Percentiles rank a stretch among this genome's conserved stretches.
These are phyloP conservation scores for Wickerhamiella galacta DNA, from an alignment of 805 yeast species.

Conservation along the genomic window DNA sequence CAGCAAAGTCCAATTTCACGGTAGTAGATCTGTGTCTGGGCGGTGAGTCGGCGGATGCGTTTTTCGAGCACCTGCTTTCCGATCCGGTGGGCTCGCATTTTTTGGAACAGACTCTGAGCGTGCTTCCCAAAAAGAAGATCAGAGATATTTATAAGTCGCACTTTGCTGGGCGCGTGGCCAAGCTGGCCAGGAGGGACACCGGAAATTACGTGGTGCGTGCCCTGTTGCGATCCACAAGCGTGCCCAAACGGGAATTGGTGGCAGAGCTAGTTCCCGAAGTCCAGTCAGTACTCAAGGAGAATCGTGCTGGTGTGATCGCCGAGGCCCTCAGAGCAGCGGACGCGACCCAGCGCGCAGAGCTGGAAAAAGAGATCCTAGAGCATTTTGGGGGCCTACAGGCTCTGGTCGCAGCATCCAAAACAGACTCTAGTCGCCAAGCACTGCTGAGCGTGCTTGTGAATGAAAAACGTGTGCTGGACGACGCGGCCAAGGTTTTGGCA, in stretches of 20 bases:
- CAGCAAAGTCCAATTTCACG: constrained; percentile 1
- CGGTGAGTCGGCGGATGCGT: constrained; percentile 36
- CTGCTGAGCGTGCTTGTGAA: background rate
- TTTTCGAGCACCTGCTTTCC: constrained; percentile 65
- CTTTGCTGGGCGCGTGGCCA: constrained; percentile 57
- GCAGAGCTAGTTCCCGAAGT: constrained; percentile 13
- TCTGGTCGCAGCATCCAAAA: background rate
- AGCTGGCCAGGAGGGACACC: constrained; percentile 64
- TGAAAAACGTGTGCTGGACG: background rate
- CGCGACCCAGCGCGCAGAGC: constrained; percentile 5
- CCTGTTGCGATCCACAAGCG: constrained; percentile 28
- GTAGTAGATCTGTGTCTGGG: constrained; percentile 41
- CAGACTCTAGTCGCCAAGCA: background rate
- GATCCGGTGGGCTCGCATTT: constrained; percentile 93
- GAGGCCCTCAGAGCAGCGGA: constrained; percentile 3
- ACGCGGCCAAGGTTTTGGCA: background rate
- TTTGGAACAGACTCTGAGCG: constrained; percentile 51
- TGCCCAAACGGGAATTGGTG: constrained; percentile 9
- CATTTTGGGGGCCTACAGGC: background rate
- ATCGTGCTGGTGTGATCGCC: constrained; percentile 10
- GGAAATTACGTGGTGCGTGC: constrained; percentile 70
- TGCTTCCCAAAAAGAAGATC: constrained; percentile 49
- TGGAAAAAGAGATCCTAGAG: background rate
- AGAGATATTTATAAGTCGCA: constrained; percentile 54
- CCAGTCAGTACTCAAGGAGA: constrained; percentile 13